These are phyloP conservation scores for Puya raimondii DNA, from an alignment of 176 grass and related monocot species.

Conservation along the genomic window DNA sequence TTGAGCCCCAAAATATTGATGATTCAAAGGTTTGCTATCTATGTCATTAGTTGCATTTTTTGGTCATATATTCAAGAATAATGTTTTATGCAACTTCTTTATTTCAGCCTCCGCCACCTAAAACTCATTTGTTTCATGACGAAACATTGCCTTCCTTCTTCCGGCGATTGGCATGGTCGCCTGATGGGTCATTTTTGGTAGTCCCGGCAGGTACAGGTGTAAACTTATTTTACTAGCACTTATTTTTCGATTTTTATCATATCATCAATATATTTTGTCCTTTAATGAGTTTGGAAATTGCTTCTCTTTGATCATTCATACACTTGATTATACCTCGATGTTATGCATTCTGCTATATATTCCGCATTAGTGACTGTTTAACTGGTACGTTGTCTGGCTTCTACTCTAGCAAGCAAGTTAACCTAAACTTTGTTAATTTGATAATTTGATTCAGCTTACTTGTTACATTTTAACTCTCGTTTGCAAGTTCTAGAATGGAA, in stretches of 20 bases:
- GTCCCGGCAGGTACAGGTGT: conserved; percentile 61
- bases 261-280: neutral
- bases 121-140: conserved; percentile 88
- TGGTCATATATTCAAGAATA: neutral
- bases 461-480: no score
- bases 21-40: conserved; percentile 65
- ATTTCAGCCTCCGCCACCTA: conserved; percentile 49
- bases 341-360: no score
- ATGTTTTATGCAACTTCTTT: conserved; percentile 3
- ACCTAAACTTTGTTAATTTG: no score
- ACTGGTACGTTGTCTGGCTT: no score
- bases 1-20: conserved; percentile 50
- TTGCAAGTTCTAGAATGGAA: no score
- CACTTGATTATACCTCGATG: no score
- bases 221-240: neutral
- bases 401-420: no score
- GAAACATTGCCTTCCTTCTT: conserved; percentile 98
- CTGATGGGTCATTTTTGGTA: conserved; percentile 92
- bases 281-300: neutral
- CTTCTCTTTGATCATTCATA: no score
- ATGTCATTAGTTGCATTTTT: neutral
- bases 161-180: conserved; percentile 85
- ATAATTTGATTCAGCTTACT: no score
- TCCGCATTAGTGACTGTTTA: no score
- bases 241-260: neutral